Base-by-base conservation (phyloP, 441 rosid genomes). In the Kokia cookei region DNA sequence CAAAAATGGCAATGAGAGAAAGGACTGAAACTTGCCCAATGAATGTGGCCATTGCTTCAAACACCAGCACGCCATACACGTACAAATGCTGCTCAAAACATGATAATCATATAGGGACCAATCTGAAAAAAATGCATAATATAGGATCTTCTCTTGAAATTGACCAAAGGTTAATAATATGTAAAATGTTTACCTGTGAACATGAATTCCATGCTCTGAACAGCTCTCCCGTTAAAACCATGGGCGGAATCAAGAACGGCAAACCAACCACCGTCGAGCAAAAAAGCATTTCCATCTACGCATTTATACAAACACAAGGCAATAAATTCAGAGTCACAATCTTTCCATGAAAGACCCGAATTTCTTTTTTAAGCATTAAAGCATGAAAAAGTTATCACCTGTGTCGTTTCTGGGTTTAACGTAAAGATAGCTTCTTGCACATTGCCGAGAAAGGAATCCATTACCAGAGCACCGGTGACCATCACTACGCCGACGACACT, bases 391-490 rank as follows among this genome's bases (percentile, higher is more conserved):
- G 5, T 5, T 32, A 32, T 79, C 73, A 80, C 97, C 96, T 93
- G 98, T 35, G 98, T 86, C 68, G 98, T 93, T 80, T 89, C 94
- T 4, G 98, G 98, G 81, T 84, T 93, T 79, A 89, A 74, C 71
- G 94, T 89, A 73, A 93, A 93, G 76, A 93, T 88, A 0, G 94
- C 98, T 89, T 93, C 94, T 87, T 93, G 97, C 35, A 93, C 63
- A 74, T 93, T 93, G 35, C 98, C 98, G 43, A 93, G 89, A 82
- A 93, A 89, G 17, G 98, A 82, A 75, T 93, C 98, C 94, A 93
- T 89, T 71, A 92, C 58, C 61, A 93, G 82, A n/a, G 98, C 97
- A 73, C 94, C 93, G 1, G 88, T 61, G 3, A 93, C 80, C 98
- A 93, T 93, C 61, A 92, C n/a, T 72, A 93, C 91, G 24, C 98